Conservation (phyloP, 2,329 filamentous ascomycete genomes). For the Helotiales sp. region DNA sequence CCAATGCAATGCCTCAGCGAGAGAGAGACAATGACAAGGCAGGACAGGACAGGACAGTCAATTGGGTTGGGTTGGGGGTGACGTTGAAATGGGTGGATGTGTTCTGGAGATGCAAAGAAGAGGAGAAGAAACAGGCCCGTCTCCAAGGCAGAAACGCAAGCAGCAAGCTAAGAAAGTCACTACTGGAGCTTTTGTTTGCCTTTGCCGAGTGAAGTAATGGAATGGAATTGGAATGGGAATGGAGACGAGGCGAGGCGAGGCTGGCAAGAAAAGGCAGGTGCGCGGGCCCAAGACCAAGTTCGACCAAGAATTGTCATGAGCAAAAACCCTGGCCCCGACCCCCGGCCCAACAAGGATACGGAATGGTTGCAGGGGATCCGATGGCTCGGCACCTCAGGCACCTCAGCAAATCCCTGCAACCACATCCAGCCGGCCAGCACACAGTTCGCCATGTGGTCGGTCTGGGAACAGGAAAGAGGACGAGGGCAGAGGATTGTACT, state of each 20-base stretch:
- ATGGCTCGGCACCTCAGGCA: not conserved
- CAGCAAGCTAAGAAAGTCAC: not conserved
- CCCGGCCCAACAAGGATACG: no score
- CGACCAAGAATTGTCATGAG: not conserved
- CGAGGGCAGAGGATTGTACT: not conserved
- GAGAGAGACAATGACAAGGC: not conserved
- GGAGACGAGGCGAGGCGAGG: not conserved
- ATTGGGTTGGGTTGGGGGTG: not conserved
- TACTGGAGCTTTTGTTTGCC: not conserved
- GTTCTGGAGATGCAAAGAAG: conserved; percentile 2
- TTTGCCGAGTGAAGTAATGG: not conserved
- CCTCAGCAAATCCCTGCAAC: not conserved
- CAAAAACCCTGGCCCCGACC: no score
- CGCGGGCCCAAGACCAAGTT: not conserved
- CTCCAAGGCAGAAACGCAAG: not conserved
- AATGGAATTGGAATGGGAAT: no score
- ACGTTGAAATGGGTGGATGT: not conserved
- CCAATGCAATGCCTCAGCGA: not conserved
- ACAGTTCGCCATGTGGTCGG: not conserved
- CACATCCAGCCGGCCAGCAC: not conserved
- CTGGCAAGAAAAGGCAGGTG: not conserved
- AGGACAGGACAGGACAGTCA: not conserved
- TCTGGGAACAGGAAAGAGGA: not conserved
- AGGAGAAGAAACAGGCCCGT: not conserved
- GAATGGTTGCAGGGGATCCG: no score